Evolutionary conservation across 1,284 basidiomycete genomes (phyloP), one percentile per base, ranked within the genome.

Genomic region (Ceratobasidium sp.): DNA sequence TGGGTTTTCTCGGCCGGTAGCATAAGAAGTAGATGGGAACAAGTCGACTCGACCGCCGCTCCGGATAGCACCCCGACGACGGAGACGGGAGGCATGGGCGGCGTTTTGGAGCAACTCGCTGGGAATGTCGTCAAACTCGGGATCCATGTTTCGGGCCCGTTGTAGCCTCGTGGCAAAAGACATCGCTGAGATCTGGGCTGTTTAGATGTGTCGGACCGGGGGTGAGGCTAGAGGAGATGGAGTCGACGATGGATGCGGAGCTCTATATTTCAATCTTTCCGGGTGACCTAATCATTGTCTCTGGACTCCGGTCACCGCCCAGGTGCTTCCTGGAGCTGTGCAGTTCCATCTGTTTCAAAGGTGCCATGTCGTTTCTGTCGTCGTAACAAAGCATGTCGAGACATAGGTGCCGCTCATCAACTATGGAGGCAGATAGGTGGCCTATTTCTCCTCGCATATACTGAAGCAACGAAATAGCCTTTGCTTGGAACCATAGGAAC

Each of bases 81-180:
- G 60, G 34, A 64, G 60, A 31, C 60, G 60, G 10, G 60, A 64
- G 1, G 60, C 60, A 13, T 64, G 60, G 34, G 47, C 60, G 25
- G 60, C 60, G 42, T 64, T 64, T n/a, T 64, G 60, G 4, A 64
- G 31, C n/a, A 64, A 47, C 42, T 64, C 60, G 45, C 47, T 20
- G 7, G 60, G 47, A 34, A 52, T 38, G 20, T 64, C 60, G 47
- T 64, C 60, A 20, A 64, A 52, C 12, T 64, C 60, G 22, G 45
- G 60, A 6, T 54, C 52, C 29, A 64, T 47, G 32, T 60, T 45
- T 42, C 45, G 57, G 20, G 42, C 34, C 15, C 45, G 60, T 47
- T 47, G 10, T n/a, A 32, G n/a, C 45, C 45, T 47, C 45, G 60
- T 64, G 60, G 27, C 34, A 35, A 34, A 22, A 10, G 60, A 31